phyloP scores from a whole-genome alignment of 2,329 filamentous ascomycete species.

The Claviceps sp. region DNA sequence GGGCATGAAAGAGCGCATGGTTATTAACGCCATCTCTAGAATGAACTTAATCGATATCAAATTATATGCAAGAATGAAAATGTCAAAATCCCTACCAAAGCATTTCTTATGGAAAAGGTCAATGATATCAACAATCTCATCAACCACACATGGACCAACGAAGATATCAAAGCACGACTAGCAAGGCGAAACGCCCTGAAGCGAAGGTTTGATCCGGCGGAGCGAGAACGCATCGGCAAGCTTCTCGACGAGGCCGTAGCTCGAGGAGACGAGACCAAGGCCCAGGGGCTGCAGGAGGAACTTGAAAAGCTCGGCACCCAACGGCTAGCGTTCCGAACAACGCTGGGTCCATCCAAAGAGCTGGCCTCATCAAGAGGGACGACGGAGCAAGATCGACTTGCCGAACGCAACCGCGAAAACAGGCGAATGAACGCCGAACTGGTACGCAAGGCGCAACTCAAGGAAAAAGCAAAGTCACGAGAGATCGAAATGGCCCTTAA shows the following conservation, averaged over 20 bases:
- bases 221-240: slow-evolving; percentile 53
- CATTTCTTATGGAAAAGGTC: slow-evolving; percentile 56
- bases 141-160: slow-evolving; percentile 68
- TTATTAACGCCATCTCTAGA: slow-evolving; percentile 27
- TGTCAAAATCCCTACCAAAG: slow-evolving; percentile 60
- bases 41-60: slow-evolving; percentile 72
- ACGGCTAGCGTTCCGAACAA: slow-evolving; percentile 61
- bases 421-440: slow-evolving; percentile 74
- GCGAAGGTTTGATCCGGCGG: slow-evolving; percentile 49
- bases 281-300: slow-evolving; percentile 41
- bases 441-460: slow-evolving; percentile 79
- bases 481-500: slow-evolving; percentile 47
- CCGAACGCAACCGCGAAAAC: slow-evolving; percentile 72
- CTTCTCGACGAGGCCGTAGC: slow-evolving; percentile 53
- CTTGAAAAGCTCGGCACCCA: slow-evolving; percentile 51
- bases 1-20: too few species aligned
- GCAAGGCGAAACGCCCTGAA: slow-evolving; percentile 55
- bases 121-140: slow-evolving; percentile 69
- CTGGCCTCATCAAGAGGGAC: slow-evolving; percentile 32
- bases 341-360: slow-evolving; percentile 41
- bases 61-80: slow-evolving; percentile 59
- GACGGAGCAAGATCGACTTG: slow-evolving; percentile 68
- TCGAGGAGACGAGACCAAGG: slow-evolving; percentile 46
- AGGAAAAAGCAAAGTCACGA: slow-evolving; percentile 55
- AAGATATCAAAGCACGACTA: slow-evolving; percentile 69